Percentiles rank a stretch among this genome's conserved stretches.
phyloP scores from a whole-genome alignment of 2,329 filamentous ascomycete genomes.

The Sporothrix globosa region DNA sequence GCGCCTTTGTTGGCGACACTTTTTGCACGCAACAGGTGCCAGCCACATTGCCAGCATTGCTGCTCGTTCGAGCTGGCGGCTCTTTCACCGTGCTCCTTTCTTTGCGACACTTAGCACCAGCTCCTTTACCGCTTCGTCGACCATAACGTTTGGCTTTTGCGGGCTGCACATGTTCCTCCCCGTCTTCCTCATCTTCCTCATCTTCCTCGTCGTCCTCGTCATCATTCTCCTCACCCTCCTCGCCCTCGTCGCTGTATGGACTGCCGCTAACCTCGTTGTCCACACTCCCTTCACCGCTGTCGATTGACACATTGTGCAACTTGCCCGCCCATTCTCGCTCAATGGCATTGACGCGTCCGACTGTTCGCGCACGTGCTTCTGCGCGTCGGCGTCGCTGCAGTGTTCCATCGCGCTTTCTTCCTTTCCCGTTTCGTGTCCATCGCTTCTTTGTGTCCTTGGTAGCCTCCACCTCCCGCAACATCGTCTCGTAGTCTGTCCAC shows the following conservation, averaged over 20 bases:
- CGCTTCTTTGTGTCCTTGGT: neutral
- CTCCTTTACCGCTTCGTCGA: neutral
- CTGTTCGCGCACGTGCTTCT: conserved; percentile 37
- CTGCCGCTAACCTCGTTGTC: neutral
- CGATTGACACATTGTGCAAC: neutral
- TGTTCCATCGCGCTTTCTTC: neutral
- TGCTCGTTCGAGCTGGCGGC: neutral
- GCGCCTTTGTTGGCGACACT: neutral
- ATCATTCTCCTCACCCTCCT: neutral
- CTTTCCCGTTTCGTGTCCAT: neutral
- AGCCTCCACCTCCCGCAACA: conserved; percentile 39
- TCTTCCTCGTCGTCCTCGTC: neutral
- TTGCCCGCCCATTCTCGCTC: conserved; percentile 27
- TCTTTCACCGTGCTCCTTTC: no score
- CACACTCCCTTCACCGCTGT: neutral
- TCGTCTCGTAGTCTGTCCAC: conserved; percentile 52
- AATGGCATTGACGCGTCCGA: conserved; percentile 23
- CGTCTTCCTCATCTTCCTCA: neutral
- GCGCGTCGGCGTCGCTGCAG: conserved; percentile 25
- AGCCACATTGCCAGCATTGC: neutral
- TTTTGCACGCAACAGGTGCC: neutral
- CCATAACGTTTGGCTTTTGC: neutral
- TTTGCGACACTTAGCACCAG: neutral
- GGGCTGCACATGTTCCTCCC: neutral
- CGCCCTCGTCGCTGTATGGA: neutral